Percentiles rank a stretch among this genome's conserved stretches.
Evolutionary conservation across 192 early-diverging fungal species (phyloP).

Genomic region (Coemansia asiatica): DNA sequence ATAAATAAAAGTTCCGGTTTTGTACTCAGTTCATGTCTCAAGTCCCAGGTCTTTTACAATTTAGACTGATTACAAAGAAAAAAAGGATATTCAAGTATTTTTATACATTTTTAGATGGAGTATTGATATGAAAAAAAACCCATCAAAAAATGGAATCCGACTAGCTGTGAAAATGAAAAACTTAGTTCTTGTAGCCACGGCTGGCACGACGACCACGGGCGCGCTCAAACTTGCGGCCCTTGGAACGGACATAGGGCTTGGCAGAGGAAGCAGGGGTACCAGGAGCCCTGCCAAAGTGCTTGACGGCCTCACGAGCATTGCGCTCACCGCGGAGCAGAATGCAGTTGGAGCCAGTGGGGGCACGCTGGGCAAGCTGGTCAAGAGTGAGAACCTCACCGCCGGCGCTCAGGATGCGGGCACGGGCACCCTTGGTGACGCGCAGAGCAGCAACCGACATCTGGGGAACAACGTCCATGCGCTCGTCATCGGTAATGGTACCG

Average conservation of each 20-base stretch:
- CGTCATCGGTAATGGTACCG: slow-evolving; percentile 96
- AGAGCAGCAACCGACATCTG: slow-evolving; percentile 96
- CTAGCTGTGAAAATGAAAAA: slow-evolving; percentile 10
- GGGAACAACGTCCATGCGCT: slow-evolving; percentile 86
- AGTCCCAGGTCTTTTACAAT: too few relatives aligned
- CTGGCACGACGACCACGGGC: slow-evolving; percentile 99
- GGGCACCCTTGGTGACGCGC: slow-evolving; percentile 92
- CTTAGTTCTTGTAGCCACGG: slow-evolving; percentile 95
- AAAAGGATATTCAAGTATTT: not conserved
- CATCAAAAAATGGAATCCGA: slow-evolving; percentile 16
- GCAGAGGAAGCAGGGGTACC: slow-evolving; percentile 67
- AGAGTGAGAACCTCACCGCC: slow-evolving; percentile 98
- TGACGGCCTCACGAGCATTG: slow-evolving; percentile 95
- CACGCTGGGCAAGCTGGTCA: slow-evolving; percentile 98
- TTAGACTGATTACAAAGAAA: not conserved
- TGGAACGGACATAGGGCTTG: slow-evolving; percentile 96
- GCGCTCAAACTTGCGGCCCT: slow-evolving; percentile 99
- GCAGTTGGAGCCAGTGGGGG: slow-evolving; percentile 94
- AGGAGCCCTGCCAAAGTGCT: slow-evolving; percentile 91
- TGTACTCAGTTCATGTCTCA: too few relatives aligned
- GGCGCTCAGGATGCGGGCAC: slow-evolving; percentile 96
- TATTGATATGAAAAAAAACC: slow-evolving; percentile 12
- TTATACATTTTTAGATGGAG: not conserved
- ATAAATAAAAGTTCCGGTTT: too few relatives aligned
- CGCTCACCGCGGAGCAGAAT: slow-evolving; percentile 93